Evolutionary conservation across 2,329 filamentous ascomycete species (phyloP), one percentile per base, ranked within the genome.

Genomic region (Clonostachys sp.): DNA sequence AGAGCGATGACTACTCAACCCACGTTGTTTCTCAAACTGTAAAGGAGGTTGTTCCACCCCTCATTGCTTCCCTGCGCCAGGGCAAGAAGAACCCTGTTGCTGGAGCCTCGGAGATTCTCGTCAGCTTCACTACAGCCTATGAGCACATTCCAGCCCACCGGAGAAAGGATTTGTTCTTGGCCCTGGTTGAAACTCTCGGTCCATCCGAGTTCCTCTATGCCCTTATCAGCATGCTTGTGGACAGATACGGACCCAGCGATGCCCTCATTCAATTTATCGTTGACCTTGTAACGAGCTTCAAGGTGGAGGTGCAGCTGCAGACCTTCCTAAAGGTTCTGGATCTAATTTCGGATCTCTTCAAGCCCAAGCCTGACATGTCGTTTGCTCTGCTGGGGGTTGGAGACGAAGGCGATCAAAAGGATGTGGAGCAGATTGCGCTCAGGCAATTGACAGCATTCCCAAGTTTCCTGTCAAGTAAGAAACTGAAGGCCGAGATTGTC

Each of bases 21-120:
- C 89, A 96, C 63, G 92, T 99, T 34, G 92, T 96, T 49, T 90
- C 95, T 58, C 91, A 90, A 72, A 97, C 94, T 2, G 91, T 99
- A 57, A 89, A 91, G 51, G 87, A 92, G 57, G 91, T 99, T 18
- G 89, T 99, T 33, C 95, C 95, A 20, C 91, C 92, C 13, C 74
- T 99, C 41, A 90, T 96, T 38, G 83, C 85, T 34, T 95, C 91
- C 1, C 77, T 99, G 50, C 84, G 88, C 46, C 87, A 87, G 60
- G 88, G 89, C 57, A 86, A 89, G 56, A 85, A 90, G 57, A 83
- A 83, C 54, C 77, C 89, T 35, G 81, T 96, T 18, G 85, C 84
- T 34, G 90, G 91, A 41, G 89, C 91, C 8, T 88, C 91, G 1
- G 91, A 96, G 58, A 80, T 99, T 43, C 77, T 99, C n/a, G 78